Base-by-base conservation (phyloP, 2,329 filamentous ascomycete genomes). In the Zymoseptoria crescenta region DNA sequence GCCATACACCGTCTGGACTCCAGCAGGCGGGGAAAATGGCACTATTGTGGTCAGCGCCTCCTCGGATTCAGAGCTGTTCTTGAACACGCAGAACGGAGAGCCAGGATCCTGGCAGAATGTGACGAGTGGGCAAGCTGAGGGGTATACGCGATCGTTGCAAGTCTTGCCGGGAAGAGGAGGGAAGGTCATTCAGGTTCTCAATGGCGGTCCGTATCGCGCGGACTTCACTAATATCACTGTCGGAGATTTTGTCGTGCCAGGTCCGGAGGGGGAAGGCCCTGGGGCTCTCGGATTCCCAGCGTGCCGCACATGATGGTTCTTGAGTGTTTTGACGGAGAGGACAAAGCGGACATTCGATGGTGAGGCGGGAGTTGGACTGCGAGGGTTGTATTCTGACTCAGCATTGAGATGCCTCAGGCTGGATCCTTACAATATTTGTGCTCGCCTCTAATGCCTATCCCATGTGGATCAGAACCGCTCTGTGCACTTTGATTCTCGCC, bases 1-100 rank as follows among this genome's bases (percentile, higher is more conserved):
- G 13, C 81, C 81, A 0, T 82, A 83, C 62, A 75, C 79, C 0
- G 77, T 80, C 1, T 83, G 80, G 80, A 80, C 74, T 5, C 71
- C 77, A 0, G 75, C 74, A 3, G 80, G 80, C 10, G 75, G 75
- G 20, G 55, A 60, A 3, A 72, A 77, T 56, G 81, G 80, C 1
- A 82, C 79, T 0, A 75, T 83, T 55, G 77, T 81, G 9, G 79
- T 79, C 8, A 75, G 70, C 35, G 35, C 13, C 35, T 45, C 35
- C 2, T 45, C 35, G 35, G 7, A 45, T 45, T 13, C 35, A 16
- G 4, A 6, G 4, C 35, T 45, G 35, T 45, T 45, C 35, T 45
- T 45, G 35, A 45, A 45, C 16, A 45, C 35, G 35, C 7, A 45
- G 13, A n/a, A 45, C n/a, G 35, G 35, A 16, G 16, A 45, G 13